Evolutionary conservation across 2,329 filamentous ascomycete genomes (phyloP).

Genomic region (Hymenoscyphus occultus): DNA sequence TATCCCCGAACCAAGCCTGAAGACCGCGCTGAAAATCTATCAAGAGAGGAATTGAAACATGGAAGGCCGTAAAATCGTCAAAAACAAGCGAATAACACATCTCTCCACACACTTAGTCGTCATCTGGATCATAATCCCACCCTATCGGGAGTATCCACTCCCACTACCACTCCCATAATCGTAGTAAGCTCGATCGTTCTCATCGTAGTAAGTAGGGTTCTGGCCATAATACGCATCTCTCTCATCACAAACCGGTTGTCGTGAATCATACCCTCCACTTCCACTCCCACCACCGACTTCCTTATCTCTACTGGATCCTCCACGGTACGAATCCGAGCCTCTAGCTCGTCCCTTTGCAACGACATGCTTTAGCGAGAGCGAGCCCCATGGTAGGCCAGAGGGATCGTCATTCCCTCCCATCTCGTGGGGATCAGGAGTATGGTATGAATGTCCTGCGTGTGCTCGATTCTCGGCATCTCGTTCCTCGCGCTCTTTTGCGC

Average conservation of each 20-base stretch:
- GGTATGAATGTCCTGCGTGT: slow-evolving; percentile 62
- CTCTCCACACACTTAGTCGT: background rate
- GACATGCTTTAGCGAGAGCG: slow-evolving; percentile 57
- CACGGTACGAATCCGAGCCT: slow-evolving; percentile 43
- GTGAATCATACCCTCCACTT: slow-evolving; percentile 19
- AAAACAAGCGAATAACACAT: background rate
- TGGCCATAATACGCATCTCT: slow-evolving; percentile 28
- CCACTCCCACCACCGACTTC: slow-evolving; percentile 21
- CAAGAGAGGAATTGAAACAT: slow-evolving; percentile 9
- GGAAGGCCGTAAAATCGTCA: slow-evolving; percentile 12
- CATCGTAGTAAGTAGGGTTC: background rate
- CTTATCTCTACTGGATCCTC: slow-evolving; percentile 32
- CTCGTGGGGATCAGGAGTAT: slow-evolving; percentile 56
- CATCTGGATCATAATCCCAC: background rate
- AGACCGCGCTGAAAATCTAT: background rate
- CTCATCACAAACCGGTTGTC: slow-evolving; percentile 25
- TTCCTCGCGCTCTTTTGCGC: slow-evolving; percentile 63
- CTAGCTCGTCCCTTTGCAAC: slow-evolving; percentile 44
- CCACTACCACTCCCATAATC: slow-evolving; percentile 34
- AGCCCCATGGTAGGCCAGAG: slow-evolving; percentile 70
- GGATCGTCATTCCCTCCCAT: slow-evolving; percentile 52
- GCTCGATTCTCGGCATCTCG: slow-evolving; percentile 62
- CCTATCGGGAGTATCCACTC: slow-evolving; percentile 29
- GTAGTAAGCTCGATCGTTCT: slow-evolving; percentile 30
- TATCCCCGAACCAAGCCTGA: slow-evolving; percentile 9